Evolutionary conservation across 805 yeast species (phyloP), one percentile per base, ranked within the genome.

Genomic region (Schwanniomyces yamadae): DNA sequence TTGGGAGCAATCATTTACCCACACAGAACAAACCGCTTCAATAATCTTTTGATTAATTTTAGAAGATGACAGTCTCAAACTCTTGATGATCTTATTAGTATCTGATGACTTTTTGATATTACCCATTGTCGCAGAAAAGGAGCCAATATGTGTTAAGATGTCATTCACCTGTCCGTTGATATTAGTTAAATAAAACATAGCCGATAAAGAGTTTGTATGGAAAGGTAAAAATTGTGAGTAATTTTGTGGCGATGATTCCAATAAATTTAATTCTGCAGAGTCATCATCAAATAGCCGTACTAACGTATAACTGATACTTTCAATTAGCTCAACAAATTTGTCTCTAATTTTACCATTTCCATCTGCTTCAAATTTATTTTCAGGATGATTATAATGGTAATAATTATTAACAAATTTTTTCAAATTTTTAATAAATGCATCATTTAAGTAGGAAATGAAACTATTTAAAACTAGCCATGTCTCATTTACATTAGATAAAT

Each of bases 1-100:
- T 40, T 68, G 74, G 2, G 68, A 54, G 42, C 72, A 66, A 41
- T 68, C 74, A 39, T 68, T 68, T 4, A 67, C 66, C 73, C 73
- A 68, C 1, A 63, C 63, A 4, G 72, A 55, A 44, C 73, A 68
- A 2, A 59, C 45, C 1, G 69, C 71, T 45, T 68, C 73, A 34
- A 67, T 40, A 10, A 66, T 58, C 31, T 56, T 57, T 44, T 66
- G 74, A 39, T 61, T 66, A 12, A 64, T 57, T 13, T 54, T 45
- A 8, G 48, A 17, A 4, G 67, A 58, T 3, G 63, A 48, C n/a
- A 44, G 53, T 28, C 71, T 46, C 37, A 68, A 55, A 27, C 45
- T 44, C 33, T 66, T 66, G 35, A 68, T 48, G 22, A 54, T 42
- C 40, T 59, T 63, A 44, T 67, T 66, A 13, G 72, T 65, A 23